These are phyloP conservation scores for Didymella arachidicola DNA, from an alignment of 2,329 filamentous ascomycete genomes.

Conservation along the genomic window DNA sequence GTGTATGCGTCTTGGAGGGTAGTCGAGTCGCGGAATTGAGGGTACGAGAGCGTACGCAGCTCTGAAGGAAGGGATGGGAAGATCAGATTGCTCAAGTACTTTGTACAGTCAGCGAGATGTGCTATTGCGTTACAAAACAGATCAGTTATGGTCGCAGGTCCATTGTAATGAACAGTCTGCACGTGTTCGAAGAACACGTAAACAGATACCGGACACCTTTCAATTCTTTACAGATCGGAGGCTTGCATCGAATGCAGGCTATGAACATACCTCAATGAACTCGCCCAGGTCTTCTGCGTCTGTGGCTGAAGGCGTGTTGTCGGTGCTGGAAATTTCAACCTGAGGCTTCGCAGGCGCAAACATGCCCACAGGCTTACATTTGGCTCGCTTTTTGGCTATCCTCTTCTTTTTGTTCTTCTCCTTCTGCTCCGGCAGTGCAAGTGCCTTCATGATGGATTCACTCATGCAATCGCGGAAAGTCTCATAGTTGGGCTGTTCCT, in stretches of 20 bases:
- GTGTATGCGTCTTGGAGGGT: conserved; percentile 64
- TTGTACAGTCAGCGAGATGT: conserved; percentile 6
- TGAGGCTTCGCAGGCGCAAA: conserved; percentile 14
- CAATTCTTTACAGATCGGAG: background rate
- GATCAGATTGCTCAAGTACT: conserved; percentile 74
- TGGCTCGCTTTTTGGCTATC: conserved; percentile 42
- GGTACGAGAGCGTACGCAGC: conserved; percentile 69
- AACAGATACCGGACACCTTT: too few relatives aligned
- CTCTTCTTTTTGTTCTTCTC: conserved; percentile 56
- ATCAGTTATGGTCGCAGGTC: background rate
- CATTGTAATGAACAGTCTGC: background rate
- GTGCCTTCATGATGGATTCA: conserved; percentile 70
- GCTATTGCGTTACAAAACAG: background rate
- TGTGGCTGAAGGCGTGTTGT: conserved; percentile 20
- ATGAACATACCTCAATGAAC: conserved; percentile 71
- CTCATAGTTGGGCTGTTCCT: conserved; percentile 65
- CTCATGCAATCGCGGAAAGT: conserved; percentile 79
- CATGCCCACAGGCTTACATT: conserved; percentile 28
- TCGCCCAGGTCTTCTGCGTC: conserved; percentile 76
- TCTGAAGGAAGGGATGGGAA: conserved; percentile 70
- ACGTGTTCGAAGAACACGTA: too few relatives aligned
- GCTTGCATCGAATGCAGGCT: background rate
- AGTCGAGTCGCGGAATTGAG: conserved; percentile 59
- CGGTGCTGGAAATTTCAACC: conserved; percentile 3
- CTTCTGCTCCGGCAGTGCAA: conserved; percentile 56